Conservation (phyloP, 2,329 filamentous ascomycete species). For the Trichoderma atrobrunneum region DNA sequence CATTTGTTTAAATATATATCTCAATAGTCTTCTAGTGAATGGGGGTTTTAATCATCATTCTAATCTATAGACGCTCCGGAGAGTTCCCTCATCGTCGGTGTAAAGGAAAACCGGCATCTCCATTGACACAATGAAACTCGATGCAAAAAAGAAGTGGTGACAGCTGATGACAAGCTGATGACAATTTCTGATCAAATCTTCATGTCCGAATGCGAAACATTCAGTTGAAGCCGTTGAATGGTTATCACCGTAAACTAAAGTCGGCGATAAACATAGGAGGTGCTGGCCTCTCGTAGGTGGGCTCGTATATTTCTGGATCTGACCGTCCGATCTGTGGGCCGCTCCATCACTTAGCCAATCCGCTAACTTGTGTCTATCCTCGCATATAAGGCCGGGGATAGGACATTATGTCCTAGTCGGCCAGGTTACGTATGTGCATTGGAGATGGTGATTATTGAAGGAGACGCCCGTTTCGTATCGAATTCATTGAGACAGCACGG, state of each 20-base stretch:
- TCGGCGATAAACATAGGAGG: background rate
- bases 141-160: background rate
- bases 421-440: background rate
- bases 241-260: background rate
- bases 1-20: too few relatives aligned
- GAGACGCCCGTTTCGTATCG: background rate
- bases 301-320: background rate
- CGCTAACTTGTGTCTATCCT: background rate
- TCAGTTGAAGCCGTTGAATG: background rate
- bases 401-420: background rate
- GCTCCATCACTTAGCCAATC: background rate
- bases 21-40: too few relatives aligned
- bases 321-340: background rate
- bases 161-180: background rate
- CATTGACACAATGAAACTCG: background rate
- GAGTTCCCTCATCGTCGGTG: background rate
- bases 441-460: background rate
- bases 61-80: background rate
- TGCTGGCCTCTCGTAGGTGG: background rate
- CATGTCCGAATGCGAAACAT: background rate
- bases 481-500: too few relatives aligned
- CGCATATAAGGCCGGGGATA: background rate
- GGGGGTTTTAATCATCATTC: background rate
- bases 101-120: background rate
- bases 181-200: background rate